Percentiles rank a stretch among this genome's conserved stretches.
Evolutionary conservation across 192 early-diverging fungal species (phyloP).

Genomic region (Backusella tuberculispora): DNA sequence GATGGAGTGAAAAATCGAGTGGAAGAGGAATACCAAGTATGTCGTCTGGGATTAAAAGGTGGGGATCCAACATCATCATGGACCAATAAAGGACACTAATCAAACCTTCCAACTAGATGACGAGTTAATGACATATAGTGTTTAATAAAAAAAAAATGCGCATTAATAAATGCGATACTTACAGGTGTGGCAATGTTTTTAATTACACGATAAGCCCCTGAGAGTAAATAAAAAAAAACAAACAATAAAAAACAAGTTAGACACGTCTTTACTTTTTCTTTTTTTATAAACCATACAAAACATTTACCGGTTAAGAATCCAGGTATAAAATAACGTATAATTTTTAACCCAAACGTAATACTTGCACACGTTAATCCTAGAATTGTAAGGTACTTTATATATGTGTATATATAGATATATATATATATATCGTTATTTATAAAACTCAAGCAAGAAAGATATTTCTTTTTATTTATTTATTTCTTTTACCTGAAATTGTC

Average conservation of each 20-base stretch:
- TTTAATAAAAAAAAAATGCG: not conserved
- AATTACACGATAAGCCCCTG: constrained; percentile 24
- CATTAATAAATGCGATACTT: not conserved
- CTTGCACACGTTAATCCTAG: constrained; percentile 32
- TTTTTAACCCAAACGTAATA: constrained; percentile 28
- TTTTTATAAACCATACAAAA: not conserved
- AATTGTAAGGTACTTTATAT: constrained; percentile 37
- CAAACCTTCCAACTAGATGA: constrained; percentile 34
- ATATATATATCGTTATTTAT: not conserved
- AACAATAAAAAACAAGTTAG: not conserved
- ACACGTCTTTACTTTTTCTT: not conserved
- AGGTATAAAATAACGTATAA: constrained; percentile 33
- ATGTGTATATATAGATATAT: too few relatives aligned
- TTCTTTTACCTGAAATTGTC: constrained; percentile 37
- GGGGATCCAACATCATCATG: constrained; percentile 31
- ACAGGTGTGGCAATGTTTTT: constrained; percentile 34
- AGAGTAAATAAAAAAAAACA: not conserved
- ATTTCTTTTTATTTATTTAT: not conserved
- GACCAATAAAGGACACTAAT: constrained; percentile 37
- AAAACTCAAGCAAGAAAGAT: not conserved
- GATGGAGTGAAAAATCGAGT: constrained; percentile 34
- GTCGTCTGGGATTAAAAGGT: constrained; percentile 24
- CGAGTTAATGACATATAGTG: not conserved
- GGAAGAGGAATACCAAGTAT: constrained; percentile 25
- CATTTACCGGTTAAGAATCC: constrained; percentile 29